phyloP scores from a whole-genome alignment of 176 grass and related monocot species.

The Carex pumila region DNA sequence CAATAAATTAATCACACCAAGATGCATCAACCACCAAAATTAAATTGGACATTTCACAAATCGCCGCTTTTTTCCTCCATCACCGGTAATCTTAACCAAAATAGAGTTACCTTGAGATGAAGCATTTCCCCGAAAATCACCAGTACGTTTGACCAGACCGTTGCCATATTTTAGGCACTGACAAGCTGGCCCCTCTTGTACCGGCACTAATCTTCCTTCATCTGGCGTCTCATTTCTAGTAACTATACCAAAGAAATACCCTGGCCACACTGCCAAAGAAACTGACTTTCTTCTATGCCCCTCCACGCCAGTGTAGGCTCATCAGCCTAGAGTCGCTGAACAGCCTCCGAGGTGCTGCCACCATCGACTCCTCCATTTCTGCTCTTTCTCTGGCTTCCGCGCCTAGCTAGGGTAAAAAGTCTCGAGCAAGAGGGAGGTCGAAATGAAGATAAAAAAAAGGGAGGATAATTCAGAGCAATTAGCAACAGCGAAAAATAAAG shows the following conservation, averaged over 20 bases:
- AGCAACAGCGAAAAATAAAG: no score
- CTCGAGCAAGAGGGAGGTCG: no score
- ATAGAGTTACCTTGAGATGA: constrained; percentile 45
- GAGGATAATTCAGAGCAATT: no score
- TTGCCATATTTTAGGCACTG: constrained; percentile 86
- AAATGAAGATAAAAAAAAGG: no score
- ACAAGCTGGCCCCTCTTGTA: constrained; percentile 80
- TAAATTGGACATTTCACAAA: neutral
- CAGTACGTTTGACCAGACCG: constrained; percentile 68
- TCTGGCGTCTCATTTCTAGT: constrained; percentile 39
- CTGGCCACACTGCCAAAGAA: no score
- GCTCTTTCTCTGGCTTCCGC: no score
- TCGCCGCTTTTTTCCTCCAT: constrained; percentile 28
- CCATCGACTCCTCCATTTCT: no score
- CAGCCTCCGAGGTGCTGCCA: no score
- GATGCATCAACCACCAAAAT: neutral
- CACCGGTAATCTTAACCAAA: constrained; percentile 49
- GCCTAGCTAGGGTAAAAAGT: no score
- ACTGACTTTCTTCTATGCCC: no score
- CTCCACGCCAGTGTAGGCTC: no score
- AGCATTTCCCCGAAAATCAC: constrained; percentile 41
- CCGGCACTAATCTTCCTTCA: constrained; percentile 51
- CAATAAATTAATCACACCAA: constrained; percentile 10
- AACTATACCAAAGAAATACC: neutral
- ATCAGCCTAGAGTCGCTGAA: no score